phyloP scores from a whole-genome alignment of 306 rosid species.

The Glycine latifolia region DNA sequence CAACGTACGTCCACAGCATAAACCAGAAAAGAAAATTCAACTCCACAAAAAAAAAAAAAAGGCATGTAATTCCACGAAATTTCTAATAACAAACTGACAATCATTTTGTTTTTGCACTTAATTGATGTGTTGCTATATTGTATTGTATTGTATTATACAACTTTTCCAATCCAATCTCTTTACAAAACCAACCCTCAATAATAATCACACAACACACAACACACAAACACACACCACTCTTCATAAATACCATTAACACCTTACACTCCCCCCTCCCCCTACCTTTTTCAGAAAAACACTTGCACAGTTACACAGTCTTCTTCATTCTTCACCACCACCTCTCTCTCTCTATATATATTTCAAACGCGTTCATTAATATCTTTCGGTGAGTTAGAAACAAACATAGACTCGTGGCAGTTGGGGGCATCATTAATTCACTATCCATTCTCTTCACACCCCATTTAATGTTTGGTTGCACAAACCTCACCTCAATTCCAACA shows the following conservation, averaged over 20 bases:
- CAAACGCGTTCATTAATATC: conserved; percentile 26
- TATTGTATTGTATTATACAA: not conserved
- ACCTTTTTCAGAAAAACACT: not conserved
- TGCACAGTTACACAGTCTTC: not conserved
- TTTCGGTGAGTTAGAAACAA: conserved; percentile 58
- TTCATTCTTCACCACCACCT: not conserved
- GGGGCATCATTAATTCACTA: conserved; percentile 45
- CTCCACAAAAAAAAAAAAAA: not conserved
- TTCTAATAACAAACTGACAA: conserved; percentile 21
- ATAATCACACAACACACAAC: not conserved
- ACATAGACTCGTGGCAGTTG: conserved; percentile 45
- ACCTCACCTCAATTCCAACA: conserved; percentile 2
- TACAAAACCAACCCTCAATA: not conserved
- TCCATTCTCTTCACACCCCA: conserved; percentile 39
- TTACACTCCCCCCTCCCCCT: no score
- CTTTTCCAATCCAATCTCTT: not conserved
- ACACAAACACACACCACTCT: not conserved
- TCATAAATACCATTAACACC: conserved; percentile 34
- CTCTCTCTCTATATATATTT: not conserved
- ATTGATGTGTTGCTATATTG: not conserved
- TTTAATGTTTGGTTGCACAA: conserved; percentile 38
- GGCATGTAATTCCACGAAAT: conserved; percentile 41
- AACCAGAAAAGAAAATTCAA: conserved; percentile 37
- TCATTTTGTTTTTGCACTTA: not conserved
- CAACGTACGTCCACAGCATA: not conserved